These are phyloP conservation scores for Saccharomycopsis oosterbeekiorum DNA, from an alignment of 805 yeast species.

Conservation along the genomic window DNA sequence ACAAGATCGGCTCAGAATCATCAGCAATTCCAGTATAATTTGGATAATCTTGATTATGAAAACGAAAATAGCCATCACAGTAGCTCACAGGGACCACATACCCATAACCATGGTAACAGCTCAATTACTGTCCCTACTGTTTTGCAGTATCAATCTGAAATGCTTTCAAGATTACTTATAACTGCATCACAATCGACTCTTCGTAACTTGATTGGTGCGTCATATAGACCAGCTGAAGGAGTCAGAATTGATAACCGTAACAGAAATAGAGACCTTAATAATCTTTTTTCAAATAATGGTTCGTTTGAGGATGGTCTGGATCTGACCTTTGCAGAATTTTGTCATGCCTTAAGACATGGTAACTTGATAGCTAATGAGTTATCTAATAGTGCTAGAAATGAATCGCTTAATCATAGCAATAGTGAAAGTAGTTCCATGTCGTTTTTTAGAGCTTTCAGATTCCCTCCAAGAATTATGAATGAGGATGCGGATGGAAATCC, in stretches of 20 bases:
- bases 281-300: slow-evolving; percentile 3
- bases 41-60: neutral
- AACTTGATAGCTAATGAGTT: slow-evolving; percentile 34
- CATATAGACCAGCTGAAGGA: slow-evolving; percentile 23
- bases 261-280: slow-evolving; percentile 12
- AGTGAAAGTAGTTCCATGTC: slow-evolving; percentile 25
- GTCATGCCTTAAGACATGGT: slow-evolving; percentile 28
- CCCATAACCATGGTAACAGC: neutral
- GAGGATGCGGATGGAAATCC: neutral
- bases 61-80: neutral
- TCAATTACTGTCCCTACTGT: neutral
- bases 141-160: slow-evolving; percentile 28
- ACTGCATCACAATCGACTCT: slow-evolving; percentile 39
- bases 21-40: neutral
- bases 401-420: slow-evolving; percentile 16
- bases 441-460: slow-evolving; percentile 36
- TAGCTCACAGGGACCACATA: neutral
- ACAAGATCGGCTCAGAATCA: neutral
- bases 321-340: slow-evolving; percentile 35
- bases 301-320: slow-evolving; percentile 24
- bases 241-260: slow-evolving; percentile 25
- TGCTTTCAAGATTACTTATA: slow-evolving; percentile 34
- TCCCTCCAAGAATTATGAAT: slow-evolving; percentile 21
- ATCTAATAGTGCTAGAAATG: slow-evolving; percentile 20
- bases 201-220: slow-evolving; percentile 28